Evolutionary conservation across 352 stramenopile genomes (phyloP).

Genomic region (Phytophthora macrochlamydospora): DNA sequence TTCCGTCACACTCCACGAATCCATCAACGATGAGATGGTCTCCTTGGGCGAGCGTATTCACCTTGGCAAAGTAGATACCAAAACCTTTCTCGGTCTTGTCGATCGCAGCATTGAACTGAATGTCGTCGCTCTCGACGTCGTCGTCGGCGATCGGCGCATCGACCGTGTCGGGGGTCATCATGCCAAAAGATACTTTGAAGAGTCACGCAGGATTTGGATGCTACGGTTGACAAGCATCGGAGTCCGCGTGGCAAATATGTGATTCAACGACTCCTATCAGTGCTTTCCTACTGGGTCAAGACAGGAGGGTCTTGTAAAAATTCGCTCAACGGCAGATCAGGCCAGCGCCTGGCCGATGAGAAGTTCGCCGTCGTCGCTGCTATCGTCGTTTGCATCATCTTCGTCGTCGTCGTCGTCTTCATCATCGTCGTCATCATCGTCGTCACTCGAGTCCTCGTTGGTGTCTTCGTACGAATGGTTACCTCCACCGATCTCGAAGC

Average conservation of each 20-base stretch:
- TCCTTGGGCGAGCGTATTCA: not conserved
- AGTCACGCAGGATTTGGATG: not conserved
- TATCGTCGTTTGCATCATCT: conserved; percentile 35
- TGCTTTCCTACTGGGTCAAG: conserved; percentile 1
- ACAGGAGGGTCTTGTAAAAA: conserved; percentile 7
- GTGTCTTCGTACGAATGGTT: conserved; percentile 50
- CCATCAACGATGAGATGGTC: conserved; percentile 41
- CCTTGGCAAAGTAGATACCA: conserved; percentile 52
- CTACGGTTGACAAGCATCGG: not conserved
- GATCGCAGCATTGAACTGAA: conserved; percentile 32
- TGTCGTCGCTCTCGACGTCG: not conserved
- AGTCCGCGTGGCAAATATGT: not conserved
- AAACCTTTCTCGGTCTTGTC: conserved; percentile 44
- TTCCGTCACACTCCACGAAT: conserved; percentile 28
- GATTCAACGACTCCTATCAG: conserved; percentile 1
- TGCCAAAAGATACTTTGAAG: not conserved
- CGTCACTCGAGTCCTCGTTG: conserved; percentile 54
- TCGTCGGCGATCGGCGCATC: not conserved
- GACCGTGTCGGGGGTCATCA: not conserved
- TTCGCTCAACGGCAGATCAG: conserved; percentile 12
- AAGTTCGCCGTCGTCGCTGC: conserved; percentile 40
- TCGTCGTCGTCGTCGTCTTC: conserved; percentile 44
- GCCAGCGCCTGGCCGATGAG: conserved; percentile 38
- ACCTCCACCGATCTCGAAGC: conserved; percentile 30
- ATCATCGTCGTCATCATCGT: conserved; percentile 53